Evolutionary conservation across 2,329 filamentous ascomycete genomes (phyloP), one percentile per base, ranked within the genome.

Genomic region (Epicoccum sorghinum): DNA sequence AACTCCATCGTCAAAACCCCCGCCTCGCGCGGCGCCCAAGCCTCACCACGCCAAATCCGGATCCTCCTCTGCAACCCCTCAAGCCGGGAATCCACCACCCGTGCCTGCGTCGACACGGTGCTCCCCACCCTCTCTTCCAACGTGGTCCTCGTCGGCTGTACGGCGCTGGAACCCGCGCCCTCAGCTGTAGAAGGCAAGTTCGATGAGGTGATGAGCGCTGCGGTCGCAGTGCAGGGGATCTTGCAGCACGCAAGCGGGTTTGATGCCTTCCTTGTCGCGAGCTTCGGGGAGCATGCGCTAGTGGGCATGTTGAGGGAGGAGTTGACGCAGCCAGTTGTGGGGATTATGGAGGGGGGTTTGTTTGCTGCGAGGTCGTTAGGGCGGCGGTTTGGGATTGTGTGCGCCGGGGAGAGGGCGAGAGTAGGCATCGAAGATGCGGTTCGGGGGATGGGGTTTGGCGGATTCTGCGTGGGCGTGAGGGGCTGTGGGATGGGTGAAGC

Each of bases 301-400:
- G 79, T 79, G 52, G 65, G 69, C 18, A 78, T 79, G 64, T 68
- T 82, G 29, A 71, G 78, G 1, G 79, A 82, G 58, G 79, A 81
- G 47, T 72, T 78, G 10, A 47, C 43, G 37, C 67, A 78, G 42
- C 80, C 80, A 0, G 69, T 77, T 4, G 75, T 81, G 3, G 80
- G 80, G 3, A 82, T 82, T 52, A 82, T 82, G 78, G 80, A 82
- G 63, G 79, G 80, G 0, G 74, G 67, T 4, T 69, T 83, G 3
- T 82, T 84, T 58, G 72, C 79, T 5, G 77, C 80, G 5, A 66
- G 79, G 7, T 82, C 80, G 50, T 71, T 83, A 2, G 82, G 81
- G 2, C 73, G 75, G 5, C 65, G 73, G 2, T 77, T 82, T 37
- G 79, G 80, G 0, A 71, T 82, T 1, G 70, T 82, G 4, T 77